Evolutionary conservation across 2,329 filamentous ascomycete genomes (phyloP), one percentile per base, ranked within the genome.

Genomic region (Zymoseptoria brevis): DNA sequence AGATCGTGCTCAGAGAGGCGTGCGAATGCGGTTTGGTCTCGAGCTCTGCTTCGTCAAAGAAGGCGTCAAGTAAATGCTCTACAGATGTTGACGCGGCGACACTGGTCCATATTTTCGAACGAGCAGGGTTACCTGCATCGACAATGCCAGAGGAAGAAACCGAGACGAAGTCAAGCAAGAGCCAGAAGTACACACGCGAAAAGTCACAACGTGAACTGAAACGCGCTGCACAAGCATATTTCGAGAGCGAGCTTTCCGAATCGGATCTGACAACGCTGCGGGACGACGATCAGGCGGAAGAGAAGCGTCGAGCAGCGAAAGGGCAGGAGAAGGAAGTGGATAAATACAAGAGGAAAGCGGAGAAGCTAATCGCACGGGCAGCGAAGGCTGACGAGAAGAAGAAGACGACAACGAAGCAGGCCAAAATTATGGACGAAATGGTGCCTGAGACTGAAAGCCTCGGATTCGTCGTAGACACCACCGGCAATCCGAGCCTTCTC

Each of bases 151-250:
- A 29, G 21, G 50, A 50, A 19, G 13, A n/a, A n/a, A 11, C 22
- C 16, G 41, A 53, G 13, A 49, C 8, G 13, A 55, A 51, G 21
- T 41, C n/a, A 9, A 51, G 53, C 45, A 57, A 62, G 55, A 41
- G 45, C 53, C 41, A 62, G n/a, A 66, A 64, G 24, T 60, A 63
- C 49, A 35, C 50, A 11, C 61, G 55, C 4, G 60, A 57, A 50
- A 65, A 61, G 57, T 53, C 58, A 16, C 53, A 61, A 29, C 64
- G 63, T 30, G 56, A 60, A 45, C 56, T 66, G 45, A 64, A 62
- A 56, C 60, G 61, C 19, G 59, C 56, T 4, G 66, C 62, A 11
- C 62, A 61, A 41, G 54, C 30, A 3, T 62, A 60, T 22, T 29
- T 66, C 2, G 58, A 58, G 41, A 57, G 53, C 4, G 55, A 59